These are phyloP conservation scores for Ceraceosorus guamensis DNA, from an alignment of 1,284 basidiomycete genomes.

Conservation along the genomic window DNA sequence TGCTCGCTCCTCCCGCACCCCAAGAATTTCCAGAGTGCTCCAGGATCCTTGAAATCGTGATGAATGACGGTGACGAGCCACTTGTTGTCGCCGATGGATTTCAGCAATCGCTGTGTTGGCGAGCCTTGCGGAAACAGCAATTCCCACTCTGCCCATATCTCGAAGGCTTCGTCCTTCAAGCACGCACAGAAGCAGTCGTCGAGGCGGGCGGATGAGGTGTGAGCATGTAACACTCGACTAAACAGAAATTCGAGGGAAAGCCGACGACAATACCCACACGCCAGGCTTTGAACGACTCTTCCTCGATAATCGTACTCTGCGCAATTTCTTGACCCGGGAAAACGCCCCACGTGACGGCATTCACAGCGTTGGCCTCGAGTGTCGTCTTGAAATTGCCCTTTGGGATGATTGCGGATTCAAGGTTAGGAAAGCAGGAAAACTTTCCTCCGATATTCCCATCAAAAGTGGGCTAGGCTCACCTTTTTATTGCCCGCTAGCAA, in stretches of 20 bases:
- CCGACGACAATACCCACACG: conserved; percentile 54
- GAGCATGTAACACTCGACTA: conserved; percentile 5
- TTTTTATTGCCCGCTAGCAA: conserved; percentile 73
- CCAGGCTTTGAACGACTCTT: conserved; percentile 52
- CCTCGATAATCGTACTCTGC: conserved; percentile 52
- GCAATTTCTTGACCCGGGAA: conserved; percentile 52
- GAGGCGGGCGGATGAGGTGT: conserved; percentile 7
- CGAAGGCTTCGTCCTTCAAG: conserved; percentile 83
- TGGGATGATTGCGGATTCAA: neutral
- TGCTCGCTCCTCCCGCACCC: neutral
- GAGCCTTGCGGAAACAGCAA: conserved; percentile 73
- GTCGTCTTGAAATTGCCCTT: conserved; percentile 47
- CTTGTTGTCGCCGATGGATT: conserved; percentile 62
- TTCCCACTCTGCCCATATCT: conserved; percentile 92
- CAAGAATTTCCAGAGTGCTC: conserved; percentile 64
- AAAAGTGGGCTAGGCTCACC: neutral
- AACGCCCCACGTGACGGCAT: conserved; percentile 52
- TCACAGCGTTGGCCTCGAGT: conserved; percentile 48
- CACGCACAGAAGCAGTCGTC: conserved; percentile 1
- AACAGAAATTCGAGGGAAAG: neutral
- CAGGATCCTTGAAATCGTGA: conserved; percentile 74
- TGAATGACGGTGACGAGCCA: conserved; percentile 93
- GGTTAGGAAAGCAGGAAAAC: neutral
- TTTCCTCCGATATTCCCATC: neutral
- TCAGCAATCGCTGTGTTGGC: conserved; percentile 65